A percentile compares a stretch with the other conserved stretches of the same genome.
phyloP scores from a whole-genome alignment of 805 yeast species.

The Kodamaea kakaduensis region DNA sequence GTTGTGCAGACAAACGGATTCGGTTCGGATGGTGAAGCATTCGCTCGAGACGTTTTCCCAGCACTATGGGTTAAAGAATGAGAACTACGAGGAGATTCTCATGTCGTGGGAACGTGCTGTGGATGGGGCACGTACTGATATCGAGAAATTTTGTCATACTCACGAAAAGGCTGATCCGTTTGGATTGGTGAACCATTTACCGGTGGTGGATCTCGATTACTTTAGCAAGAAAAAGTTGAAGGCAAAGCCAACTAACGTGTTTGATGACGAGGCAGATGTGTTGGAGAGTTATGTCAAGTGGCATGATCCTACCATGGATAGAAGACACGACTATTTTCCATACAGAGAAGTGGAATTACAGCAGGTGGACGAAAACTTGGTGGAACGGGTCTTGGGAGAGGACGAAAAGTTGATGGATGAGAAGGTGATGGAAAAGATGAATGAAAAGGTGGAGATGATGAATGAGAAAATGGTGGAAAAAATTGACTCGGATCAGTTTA shows the following conservation, averaged over 20 bases:
- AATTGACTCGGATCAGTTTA: too few relatives aligned
- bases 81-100: constrained; percentile 6
- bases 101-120: constrained; percentile 8
- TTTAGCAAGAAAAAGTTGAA: constrained; percentile 5
- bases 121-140: constrained; percentile 15
- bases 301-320: constrained; percentile 22
- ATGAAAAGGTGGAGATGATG: too few relatives aligned
- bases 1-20: constrained; percentile 35
- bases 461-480: too few relatives aligned
- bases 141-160: constrained; percentile 2
- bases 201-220: constrained; percentile 6
- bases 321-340: constrained; percentile 29
- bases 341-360: constrained; percentile 11
- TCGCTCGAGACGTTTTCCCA: constrained; percentile 19
- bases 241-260: constrained; percentile 5
- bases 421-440: too few relatives aligned
- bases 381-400: background rate
- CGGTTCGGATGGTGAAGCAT: constrained; percentile 25
- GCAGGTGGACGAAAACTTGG: too few relatives aligned
- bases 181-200: constrained; percentile 5
- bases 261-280: constrained; percentile 25
- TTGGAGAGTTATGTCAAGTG: constrained; percentile 26
- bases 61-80: constrained; percentile 26
- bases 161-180: constrained; percentile 4
- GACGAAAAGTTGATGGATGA: too few relatives aligned